Evolutionary conservation across 148 eudicot species (phyloP), one percentile per base, ranked within the genome.

Genomic region (Vaccinium vitisidaea): DNA sequence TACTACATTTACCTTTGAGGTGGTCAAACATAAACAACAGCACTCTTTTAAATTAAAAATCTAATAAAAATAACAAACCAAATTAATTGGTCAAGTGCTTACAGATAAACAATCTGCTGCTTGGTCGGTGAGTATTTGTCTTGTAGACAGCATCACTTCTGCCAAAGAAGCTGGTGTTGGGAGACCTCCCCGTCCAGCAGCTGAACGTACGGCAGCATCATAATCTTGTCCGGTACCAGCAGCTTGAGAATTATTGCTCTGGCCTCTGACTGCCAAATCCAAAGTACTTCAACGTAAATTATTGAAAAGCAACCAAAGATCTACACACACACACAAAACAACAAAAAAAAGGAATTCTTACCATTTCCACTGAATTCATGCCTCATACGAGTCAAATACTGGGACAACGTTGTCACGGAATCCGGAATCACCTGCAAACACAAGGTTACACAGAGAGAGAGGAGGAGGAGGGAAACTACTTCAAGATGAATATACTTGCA

Each of bases 331-430:
- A 36, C 1, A 1, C 3, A 1, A 2, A 32, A 32, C 36, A 1
- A 1, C 36, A 32, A 32, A 32, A 32, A 36, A 36, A 36, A 83
- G 54, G 70, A 43, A 52, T 49, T 32, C 91, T 81, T 61, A 96
- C 98, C 94, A 85, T 46, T 89, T 87, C 86, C 83, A 50, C 55
- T 80, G 85, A 93, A 91, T 80, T 96, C 99, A 82, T 88, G 91
- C 85, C 93, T 93, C 94, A 96, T 83, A 53, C 87, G 91, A 74
- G 86, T 92, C 88, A 92, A 85, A 84, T 93, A 94, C 78, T 91
- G 94, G 84, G 94, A 88, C 90, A 96, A 90, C 54, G 99, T 96
- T 75, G 92, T 88, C 87, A 96, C 76, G 73, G 98, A 93, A 91
- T 96, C 97, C 69, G 97, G 97, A 85, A 94, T 92, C 67, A 91